These are phyloP conservation scores for Cryptococcus sp. DNA, from an alignment of 1,284 basidiomycete genomes.

Conservation along the genomic window DNA sequence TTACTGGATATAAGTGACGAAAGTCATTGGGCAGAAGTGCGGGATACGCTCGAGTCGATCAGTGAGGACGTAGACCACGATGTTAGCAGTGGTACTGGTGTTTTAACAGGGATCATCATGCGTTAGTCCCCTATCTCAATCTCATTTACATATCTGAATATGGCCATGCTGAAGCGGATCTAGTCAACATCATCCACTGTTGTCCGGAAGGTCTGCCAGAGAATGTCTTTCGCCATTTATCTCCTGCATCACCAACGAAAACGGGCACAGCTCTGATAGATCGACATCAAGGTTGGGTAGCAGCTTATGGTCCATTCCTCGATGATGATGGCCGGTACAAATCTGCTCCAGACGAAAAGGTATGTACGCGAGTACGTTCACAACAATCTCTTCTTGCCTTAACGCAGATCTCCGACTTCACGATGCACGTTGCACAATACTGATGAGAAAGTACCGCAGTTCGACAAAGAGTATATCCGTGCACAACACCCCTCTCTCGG, in stretches of 20 bases:
- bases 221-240: conserved; percentile 39
- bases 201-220: conserved; percentile 32
- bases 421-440: too few relatives aligned
- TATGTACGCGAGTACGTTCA: conserved; percentile 13
- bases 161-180: neutral
- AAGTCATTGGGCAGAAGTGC: too few relatives aligned
- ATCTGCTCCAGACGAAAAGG: conserved; percentile 32
- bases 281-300: conserved; percentile 30
- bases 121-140: conserved; percentile 12
- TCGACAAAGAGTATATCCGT: conserved; percentile 36
- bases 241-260: conserved; percentile 8
- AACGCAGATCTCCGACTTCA: too few relatives aligned
- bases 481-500: conserved; percentile 30
- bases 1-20: too few relatives aligned
- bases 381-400: too few relatives aligned
- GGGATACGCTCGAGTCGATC: too few relatives aligned
- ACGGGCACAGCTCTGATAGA: conserved; percentile 12
- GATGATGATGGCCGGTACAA: conserved; percentile 41
- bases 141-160: neutral
- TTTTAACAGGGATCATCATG: conserved; percentile 28
- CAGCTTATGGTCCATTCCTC: conserved; percentile 39
- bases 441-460: conserved; percentile 20
- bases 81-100: neutral
- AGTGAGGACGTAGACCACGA: too few relatives aligned
- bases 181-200: conserved; percentile 48